These are phyloP conservation scores for Globisporangium echinulatum DNA, from an alignment of 352 stramenopile species.

Conservation along the genomic window DNA sequence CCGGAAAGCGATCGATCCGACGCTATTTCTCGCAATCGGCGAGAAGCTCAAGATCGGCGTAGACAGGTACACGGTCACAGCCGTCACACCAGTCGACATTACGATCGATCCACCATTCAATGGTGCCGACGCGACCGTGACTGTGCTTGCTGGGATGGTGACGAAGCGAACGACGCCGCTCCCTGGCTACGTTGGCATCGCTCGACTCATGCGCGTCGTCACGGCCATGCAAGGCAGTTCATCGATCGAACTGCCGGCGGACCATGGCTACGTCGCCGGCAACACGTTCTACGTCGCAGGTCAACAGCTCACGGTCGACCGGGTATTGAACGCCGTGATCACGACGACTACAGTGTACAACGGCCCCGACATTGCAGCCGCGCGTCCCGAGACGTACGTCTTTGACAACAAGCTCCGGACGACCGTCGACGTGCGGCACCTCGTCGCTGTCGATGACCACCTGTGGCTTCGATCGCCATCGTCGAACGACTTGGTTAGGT, in stretches of 20 bases:
- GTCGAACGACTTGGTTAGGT: conserved; percentile 39
- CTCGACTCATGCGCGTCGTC: conserved; percentile 34
- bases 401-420: conserved; percentile 65
- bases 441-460: conserved; percentile 32
- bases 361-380: conserved; percentile 23
- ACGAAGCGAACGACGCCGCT: conserved; percentile 44
- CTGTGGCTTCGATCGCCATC: conserved; percentile 44
- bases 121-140: conserved; percentile 8
- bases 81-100: conserved; percentile 34
- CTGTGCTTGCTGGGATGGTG: conserved; percentile 37
- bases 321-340: conserved; percentile 18
- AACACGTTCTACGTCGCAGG: conserved; percentile 35
- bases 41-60: conserved; percentile 39
- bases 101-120: conserved; percentile 27
- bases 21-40: conserved; percentile 48
- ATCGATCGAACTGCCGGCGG: conserved; percentile 31
- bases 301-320: conserved; percentile 27
- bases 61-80: conserved; percentile 31
- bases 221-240: conserved; percentile 22
- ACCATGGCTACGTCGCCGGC: conserved; percentile 28
- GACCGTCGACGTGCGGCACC: conserved; percentile 36
- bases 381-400: conserved; percentile 28
- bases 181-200: conserved; percentile 43
- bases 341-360: conserved; percentile 30
- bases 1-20: conserved; percentile 43